These are phyloP conservation scores for Cucumis melo DNA, from an alignment of 306 rosid species.

Conservation along the genomic window DNA sequence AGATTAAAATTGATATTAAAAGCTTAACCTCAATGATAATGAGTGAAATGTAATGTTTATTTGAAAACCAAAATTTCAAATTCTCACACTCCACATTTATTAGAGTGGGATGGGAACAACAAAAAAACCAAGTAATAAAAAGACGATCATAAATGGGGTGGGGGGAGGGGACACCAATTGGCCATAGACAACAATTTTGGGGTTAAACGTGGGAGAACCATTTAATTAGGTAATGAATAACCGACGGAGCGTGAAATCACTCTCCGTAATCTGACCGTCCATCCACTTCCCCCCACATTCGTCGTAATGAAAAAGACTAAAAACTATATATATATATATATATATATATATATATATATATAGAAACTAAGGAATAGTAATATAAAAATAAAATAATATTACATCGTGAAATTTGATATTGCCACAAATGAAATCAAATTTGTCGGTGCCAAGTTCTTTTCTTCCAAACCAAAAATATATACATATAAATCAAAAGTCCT, in stretches of 20 bases:
- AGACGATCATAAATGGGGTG: background rate
- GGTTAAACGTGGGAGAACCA: background rate
- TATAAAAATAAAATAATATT: too few relatives aligned
- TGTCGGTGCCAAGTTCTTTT: background rate
- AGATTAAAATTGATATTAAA: too few relatives aligned
- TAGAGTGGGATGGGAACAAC: too few relatives aligned
- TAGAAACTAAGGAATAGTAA: too few relatives aligned
- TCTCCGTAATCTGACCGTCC: background rate
- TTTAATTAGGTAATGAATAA: background rate
- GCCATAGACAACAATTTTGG: background rate
- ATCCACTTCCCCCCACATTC: background rate
- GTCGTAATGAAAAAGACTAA: background rate
- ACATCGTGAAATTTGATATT: background rate
- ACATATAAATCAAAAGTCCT: background rate
- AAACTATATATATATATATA: too few relatives aligned
- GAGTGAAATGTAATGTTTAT: too few relatives aligned
- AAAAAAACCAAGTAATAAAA: too few relatives aligned
- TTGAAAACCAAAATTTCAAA: too few relatives aligned
- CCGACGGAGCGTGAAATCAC: background rate
- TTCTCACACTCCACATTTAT: too few relatives aligned
- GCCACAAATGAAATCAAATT: background rate
- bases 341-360: too few relatives aligned
- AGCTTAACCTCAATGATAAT: too few relatives aligned
- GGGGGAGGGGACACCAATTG: background rate
- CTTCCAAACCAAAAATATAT: background rate